Evolutionary conservation across 2,329 filamentous ascomycete genomes (phyloP).

Genomic region (Delphinella strobiligena): DNA sequence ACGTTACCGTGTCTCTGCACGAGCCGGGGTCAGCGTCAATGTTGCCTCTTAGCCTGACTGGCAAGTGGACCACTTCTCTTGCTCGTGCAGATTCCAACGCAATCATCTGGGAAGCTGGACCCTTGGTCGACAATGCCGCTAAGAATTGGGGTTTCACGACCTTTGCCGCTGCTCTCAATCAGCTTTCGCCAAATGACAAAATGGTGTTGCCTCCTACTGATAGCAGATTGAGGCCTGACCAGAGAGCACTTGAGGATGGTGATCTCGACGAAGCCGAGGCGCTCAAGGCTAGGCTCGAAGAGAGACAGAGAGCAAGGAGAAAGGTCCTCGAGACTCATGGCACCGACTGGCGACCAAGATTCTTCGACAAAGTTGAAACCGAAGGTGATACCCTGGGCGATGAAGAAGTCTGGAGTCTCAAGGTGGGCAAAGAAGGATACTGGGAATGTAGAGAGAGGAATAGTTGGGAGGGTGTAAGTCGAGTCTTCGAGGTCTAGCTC

Average conservation of each 20-base stretch:
- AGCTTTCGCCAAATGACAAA: slow-evolving; percentile 70
- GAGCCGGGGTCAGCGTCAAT: slow-evolving; percentile 41
- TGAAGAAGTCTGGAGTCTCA: slow-evolving; percentile 49
- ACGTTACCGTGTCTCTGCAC: slow-evolving; percentile 66
- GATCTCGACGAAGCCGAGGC: slow-evolving; percentile 73
- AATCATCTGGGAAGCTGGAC: slow-evolving; percentile 67
- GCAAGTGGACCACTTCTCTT: slow-evolving; percentile 75
- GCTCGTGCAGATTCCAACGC: slow-evolving; percentile 50
- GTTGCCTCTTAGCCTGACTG: slow-evolving; percentile 56
- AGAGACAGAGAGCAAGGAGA: slow-evolving; percentile 66
- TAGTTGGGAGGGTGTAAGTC: slow-evolving; percentile 48
- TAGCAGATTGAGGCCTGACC: slow-evolving; percentile 72
- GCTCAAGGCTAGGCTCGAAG: slow-evolving; percentile 73
- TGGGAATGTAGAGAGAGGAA: slow-evolving; percentile 74
- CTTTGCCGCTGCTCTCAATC: slow-evolving; percentile 79
- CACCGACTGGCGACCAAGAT: slow-evolving; percentile 61
- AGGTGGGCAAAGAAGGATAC: slow-evolving; percentile 73
- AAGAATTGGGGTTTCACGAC: slow-evolving; percentile 79
- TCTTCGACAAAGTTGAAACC: slow-evolving; percentile 60
- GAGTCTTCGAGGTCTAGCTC: slow-evolving; percentile 36
- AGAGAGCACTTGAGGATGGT: slow-evolving; percentile 71
- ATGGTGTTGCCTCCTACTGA: slow-evolving; percentile 70
- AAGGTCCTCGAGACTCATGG: slow-evolving; percentile 64
- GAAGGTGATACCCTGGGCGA: slow-evolving; percentile 19
- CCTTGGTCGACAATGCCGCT: slow-evolving; percentile 64